Evolutionary conservation across 805 yeast genomes (phyloP), one percentile per base, ranked within the genome.

Genomic region (Sungouiozyma intestinalis): DNA sequence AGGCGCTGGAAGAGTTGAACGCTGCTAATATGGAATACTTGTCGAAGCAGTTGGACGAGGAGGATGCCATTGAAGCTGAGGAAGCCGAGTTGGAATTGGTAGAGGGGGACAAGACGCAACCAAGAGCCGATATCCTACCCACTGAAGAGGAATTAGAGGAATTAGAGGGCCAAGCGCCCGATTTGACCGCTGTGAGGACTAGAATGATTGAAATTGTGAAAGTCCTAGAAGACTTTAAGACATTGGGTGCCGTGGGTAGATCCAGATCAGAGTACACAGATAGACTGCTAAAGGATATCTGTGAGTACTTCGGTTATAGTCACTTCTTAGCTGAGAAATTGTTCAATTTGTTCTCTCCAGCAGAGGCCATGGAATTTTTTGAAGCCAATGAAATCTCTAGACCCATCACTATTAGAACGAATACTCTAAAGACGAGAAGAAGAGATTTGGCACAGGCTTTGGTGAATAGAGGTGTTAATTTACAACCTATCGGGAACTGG

Each of bases 301-400:
- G 94, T 60, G 84, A 80, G 56, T 92, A 92, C 68, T 92, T 90
- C 60, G 97, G 98, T 14, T 92, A 92, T 66, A 75, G 88, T 13
- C 84, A 80, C 52, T 86, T 82, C 61, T 73, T 92, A 56, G 98
- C 98, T 31, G 96, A 88, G 60, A 90, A 92, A 65, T 72, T 90
- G 45, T 92, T 88, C 71, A 78, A 88, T 54, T 70, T 92, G 47
- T 92, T 92, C 61, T 77, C 94, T 16, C 97, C 97, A 33, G 73
- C 92, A 9, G 99, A 92, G 69, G 97, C 98, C 13, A 76, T 92
- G 74, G 99, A 92, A 65, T 92, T 92, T 59, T 92, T 92, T 54
- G 99, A 92, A 69, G 97, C 98, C 31, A 92, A 92, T 66, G 99
- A 92, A 68, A 85, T 90, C 43, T 83, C 95, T 27, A 77, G 99